Conservation (phyloP, 768 basidiomycete species). For the Amanita fuliginea region DNA sequence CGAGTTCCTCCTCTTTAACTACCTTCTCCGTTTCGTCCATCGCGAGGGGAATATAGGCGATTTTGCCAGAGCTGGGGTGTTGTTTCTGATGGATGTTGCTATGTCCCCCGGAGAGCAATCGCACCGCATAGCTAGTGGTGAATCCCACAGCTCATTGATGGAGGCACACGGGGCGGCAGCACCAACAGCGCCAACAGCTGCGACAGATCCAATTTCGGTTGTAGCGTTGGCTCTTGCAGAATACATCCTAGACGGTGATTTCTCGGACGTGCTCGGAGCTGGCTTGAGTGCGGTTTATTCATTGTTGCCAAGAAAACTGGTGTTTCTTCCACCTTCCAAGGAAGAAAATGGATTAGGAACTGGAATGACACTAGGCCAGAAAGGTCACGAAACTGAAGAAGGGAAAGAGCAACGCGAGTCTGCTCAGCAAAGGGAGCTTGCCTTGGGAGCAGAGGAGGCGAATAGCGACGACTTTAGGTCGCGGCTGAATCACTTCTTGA, state of each 20-base stretch:
- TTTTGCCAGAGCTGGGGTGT: conserved; percentile 80
- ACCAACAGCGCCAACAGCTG: no score
- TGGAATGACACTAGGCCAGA: conserved; percentile 68
- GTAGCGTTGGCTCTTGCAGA: conserved; percentile 83
- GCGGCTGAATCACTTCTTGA: conserved; percentile 82
- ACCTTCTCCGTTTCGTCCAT: conserved; percentile 90
- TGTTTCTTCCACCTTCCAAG: conserved; percentile 39
- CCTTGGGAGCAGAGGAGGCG: conserved; percentile 69
- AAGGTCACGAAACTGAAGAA: conserved; percentile 40
- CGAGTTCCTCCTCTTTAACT: conserved; percentile 93
- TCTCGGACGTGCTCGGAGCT: conserved; percentile 93
- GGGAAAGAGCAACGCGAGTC: conserved; percentile 40
- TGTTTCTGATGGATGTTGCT: conserved; percentile 94
- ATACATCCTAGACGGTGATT: conserved; percentile 94
- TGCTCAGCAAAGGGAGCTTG: conserved; percentile 38
- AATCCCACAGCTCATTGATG: conserved; percentile 10
- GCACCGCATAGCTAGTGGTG: conserved; percentile 27
- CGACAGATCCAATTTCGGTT: conserved; percentile 67
- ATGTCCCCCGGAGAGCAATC: conserved; percentile 66
- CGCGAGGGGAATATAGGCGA: conserved; percentile 91
- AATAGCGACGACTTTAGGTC: conserved; percentile 63
- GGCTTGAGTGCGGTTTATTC: conserved; percentile 92
- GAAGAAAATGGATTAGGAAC: conserved; percentile 27
- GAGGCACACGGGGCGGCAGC: conserved; percentile 11
- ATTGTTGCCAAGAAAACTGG: conserved; percentile 77